phyloP scores from a whole-genome alignment of 1,284 basidiomycete genomes.

The Agroathelia rolfsii region DNA sequence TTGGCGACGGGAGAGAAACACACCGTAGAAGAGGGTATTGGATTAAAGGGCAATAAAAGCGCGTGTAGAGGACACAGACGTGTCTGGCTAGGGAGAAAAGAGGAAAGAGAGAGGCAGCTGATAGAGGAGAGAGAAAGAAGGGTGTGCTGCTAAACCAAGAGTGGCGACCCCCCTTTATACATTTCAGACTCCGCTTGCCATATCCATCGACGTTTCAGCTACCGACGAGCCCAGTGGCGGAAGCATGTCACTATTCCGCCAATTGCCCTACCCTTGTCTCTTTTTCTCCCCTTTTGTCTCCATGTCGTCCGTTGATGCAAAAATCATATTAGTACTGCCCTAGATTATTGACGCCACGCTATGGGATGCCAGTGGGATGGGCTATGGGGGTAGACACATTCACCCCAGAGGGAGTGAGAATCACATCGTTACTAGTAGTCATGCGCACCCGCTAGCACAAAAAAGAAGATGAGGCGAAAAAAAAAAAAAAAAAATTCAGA shows the following conservation, averaged over 20 bases:
- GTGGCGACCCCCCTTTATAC: slow-evolving; percentile 38
- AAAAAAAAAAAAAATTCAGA: slow-evolving; percentile 35
- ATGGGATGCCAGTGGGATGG: too few relatives aligned
- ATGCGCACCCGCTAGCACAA: slow-evolving; percentile 30
- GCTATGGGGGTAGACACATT: too few relatives aligned
- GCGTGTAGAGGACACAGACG: slow-evolving; percentile 16
- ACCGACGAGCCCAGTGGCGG: too few relatives aligned
- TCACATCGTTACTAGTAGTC: too few relatives aligned
- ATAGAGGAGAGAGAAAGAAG: slow-evolving; percentile 20
- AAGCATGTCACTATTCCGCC: too few relatives aligned
- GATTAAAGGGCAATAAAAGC: slow-evolving; percentile 12
- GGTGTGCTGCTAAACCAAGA: slow-evolving; percentile 41
- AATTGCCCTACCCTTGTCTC: too few relatives aligned
- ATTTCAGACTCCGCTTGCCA: slow-evolving; percentile 38
- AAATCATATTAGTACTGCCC: too few relatives aligned
- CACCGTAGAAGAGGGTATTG: slow-evolving; percentile 10
- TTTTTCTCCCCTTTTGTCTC: too few relatives aligned
- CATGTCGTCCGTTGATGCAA: too few relatives aligned
- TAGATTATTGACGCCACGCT: too few relatives aligned
- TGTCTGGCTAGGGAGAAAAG: slow-evolving; percentile 12
- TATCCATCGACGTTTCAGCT: too few relatives aligned
- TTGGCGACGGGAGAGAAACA: slow-evolving; percentile 7
- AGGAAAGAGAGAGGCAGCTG: slow-evolving; percentile 12
- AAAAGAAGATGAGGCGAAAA: slow-evolving; percentile 32
- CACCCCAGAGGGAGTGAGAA: too few relatives aligned